Conservation (phyloP, 2,329 filamentous ascomycete genomes). For the Colletotrichum gloeosporioides region DNA sequence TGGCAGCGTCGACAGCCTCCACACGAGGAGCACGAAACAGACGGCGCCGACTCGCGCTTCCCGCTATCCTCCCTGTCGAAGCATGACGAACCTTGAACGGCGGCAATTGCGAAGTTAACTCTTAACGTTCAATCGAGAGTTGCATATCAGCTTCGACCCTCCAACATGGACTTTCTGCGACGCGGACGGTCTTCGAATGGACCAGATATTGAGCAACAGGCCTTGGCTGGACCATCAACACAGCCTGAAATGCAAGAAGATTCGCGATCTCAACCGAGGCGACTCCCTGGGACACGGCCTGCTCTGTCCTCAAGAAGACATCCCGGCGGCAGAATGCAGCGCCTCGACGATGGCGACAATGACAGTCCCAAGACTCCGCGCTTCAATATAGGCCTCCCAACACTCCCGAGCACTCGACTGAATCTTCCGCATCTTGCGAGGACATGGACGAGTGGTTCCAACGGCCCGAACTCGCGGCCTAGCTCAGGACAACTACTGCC, state of each 20-base stretch:
- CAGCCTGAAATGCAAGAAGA: slow-evolving; percentile 20
- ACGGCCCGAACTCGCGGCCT: slow-evolving; percentile 25
- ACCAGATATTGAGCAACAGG: slow-evolving; percentile 13
- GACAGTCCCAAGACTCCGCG: slow-evolving; percentile 55
- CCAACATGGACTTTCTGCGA: slow-evolving; percentile 16
- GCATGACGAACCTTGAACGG: slow-evolving; percentile 7
- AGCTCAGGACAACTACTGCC: slow-evolving; percentile 22
- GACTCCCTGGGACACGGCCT: slow-evolving; percentile 1
- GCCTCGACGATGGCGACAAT: slow-evolving; percentile 26
- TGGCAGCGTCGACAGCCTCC: background rate
- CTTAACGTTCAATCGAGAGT: background rate
- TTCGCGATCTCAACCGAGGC: background rate
- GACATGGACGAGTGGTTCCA: slow-evolving; percentile 41
- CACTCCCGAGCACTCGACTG: slow-evolving; percentile 45
- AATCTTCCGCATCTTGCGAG: slow-evolving; percentile 46
- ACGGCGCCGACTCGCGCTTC: background rate
- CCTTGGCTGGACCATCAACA: background rate
- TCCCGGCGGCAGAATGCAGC: background rate
- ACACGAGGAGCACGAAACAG: background rate
- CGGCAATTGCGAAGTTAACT: background rate
- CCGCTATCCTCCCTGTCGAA: background rate
- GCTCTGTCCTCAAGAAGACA: background rate
- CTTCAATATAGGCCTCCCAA: slow-evolving; percentile 40
- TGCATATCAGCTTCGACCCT: background rate
- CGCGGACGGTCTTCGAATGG: background rate